Base-by-base conservation (phyloP, 2,329 filamentous ascomycete species). In the Cryoendolithus antarcticus region DNA sequence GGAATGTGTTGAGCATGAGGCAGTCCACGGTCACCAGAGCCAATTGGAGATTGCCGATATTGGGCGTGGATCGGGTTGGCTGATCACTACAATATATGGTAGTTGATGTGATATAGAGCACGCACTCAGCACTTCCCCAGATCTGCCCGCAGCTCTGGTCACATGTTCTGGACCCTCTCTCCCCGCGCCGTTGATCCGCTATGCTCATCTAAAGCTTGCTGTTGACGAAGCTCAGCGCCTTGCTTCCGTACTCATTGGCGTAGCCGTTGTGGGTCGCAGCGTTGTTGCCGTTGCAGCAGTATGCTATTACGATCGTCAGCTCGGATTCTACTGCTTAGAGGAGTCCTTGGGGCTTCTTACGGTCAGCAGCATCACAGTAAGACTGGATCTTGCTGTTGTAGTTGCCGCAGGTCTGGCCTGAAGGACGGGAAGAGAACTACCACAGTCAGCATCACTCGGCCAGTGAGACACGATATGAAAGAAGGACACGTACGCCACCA, bases 261-360 rank as follows among this genome's bases (percentile, higher is more conserved):
- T 81, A 80, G 36, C 74, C 67, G 53, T 77, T 70, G 55, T 80
- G 77, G 8, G 69, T 66, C 47, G 70, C 69, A 12, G 67, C 62
- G 43, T 80, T 66, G 49, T 69, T 76, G 38, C 76, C 77, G 32
- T 71, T 75, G 59, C 74, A 80, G 67, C 77, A 81, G 61, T 76
- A 80, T 27, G 24, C 24, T 27, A 27, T 4, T 2, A 27, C 2
- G 24, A 27, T 2, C 6, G 24, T 27, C 7, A 27, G 24, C 24
- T 27, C 7, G 7, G 24, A n/a, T n/a, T n/a, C n/a, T n/a, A n/a
- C n/a, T n/a, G n/a, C n/a, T n/a, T n/a, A n/a, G n/a, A n/a, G n/a
- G n/a, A n/a, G n/a, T n/a, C n/a, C n/a, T n/a, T n/a, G n/a, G n/a
- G n/a, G n/a, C n/a, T n/a, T n/a, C n/a, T n/a, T n/a, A 0, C 75